phyloP scores from a whole-genome alignment of 257 asterid species.

The Forsythia viridissima region DNA sequence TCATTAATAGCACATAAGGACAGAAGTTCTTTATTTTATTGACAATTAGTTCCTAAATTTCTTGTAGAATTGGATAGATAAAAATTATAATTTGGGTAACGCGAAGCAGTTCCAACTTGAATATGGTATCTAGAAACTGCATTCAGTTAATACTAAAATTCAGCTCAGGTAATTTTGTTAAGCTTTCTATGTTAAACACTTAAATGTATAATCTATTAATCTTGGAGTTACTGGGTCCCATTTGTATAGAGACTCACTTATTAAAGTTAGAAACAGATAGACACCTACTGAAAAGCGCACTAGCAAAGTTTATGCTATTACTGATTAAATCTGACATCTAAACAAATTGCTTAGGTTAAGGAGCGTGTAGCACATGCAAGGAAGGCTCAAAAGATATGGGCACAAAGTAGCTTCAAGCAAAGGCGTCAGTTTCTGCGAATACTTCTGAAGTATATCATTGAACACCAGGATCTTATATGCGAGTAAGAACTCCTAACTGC shows the following conservation, averaged over 20 bases:
- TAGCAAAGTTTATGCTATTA: conserved; percentile 7
- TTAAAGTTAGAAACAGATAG: neutral
- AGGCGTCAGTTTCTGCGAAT: conserved; percentile 92
- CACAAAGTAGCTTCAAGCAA: conserved; percentile 93
- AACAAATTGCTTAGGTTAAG: conserved; percentile 58
- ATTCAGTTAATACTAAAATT: neutral
- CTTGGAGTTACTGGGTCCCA: conserved; percentile 18
- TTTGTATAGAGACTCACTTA: neutral
- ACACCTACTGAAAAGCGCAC: neutral
- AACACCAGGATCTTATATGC: conserved; percentile 96
- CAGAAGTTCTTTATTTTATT: conserved; percentile 2
- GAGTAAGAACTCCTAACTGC: conserved; percentile 61
- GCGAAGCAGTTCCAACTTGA: conserved; percentile 7
- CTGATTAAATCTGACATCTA: conserved; percentile 27
- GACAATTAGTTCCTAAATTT: neutral
- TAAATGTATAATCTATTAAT: neutral
- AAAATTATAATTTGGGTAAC: neutral
- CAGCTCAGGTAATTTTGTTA: neutral
- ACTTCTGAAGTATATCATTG: conserved; percentile 91
- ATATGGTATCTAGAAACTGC: conserved; percentile 1
- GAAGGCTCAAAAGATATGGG: conserved; percentile 94
- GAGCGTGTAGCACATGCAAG: conserved; percentile 89
- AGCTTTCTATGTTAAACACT: neutral
- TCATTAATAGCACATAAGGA: conserved; percentile 1
- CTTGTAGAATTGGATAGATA: conserved; percentile 14